These are phyloP conservation scores for Gremmenia infestans DNA, from an alignment of 2,329 filamentous ascomycete genomes.

Conservation along the genomic window DNA sequence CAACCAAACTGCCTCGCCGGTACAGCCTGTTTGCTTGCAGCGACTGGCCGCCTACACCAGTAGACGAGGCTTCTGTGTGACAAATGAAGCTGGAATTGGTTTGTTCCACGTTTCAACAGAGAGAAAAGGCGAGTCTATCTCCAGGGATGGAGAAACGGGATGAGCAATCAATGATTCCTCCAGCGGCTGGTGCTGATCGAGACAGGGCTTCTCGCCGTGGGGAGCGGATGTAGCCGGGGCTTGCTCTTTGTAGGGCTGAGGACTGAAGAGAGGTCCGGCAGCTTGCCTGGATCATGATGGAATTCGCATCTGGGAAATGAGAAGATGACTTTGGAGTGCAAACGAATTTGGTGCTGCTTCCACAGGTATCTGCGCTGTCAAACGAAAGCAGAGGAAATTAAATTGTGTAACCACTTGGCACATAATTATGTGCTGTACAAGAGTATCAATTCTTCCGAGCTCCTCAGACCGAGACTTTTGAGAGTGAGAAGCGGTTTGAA, in stretches of 20 bases:
- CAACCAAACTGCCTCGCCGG: slow-evolving; percentile 4
- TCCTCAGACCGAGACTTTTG: not conserved
- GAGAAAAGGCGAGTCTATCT: slow-evolving; percentile 1
- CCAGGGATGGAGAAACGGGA: not conserved
- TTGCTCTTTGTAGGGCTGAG: slow-evolving; percentile 14
- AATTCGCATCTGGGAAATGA: not conserved
- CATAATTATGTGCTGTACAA: not conserved
- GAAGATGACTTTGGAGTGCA: not conserved
- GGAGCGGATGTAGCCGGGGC: slow-evolving; percentile 7
- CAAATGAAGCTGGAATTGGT: slow-evolving; percentile 13
- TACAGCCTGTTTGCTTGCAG: slow-evolving; percentile 17
- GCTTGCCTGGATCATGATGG: slow-evolving; percentile 7
- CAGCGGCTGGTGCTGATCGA: slow-evolving; percentile 4
- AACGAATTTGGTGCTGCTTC: not conserved
- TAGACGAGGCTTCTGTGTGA: slow-evolving; percentile 20
- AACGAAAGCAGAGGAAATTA: not conserved
- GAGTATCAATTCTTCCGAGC: not conserved
- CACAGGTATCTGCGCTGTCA: not conserved
- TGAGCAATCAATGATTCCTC: slow-evolving; percentile 5
- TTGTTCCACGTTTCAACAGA: slow-evolving; percentile 18
- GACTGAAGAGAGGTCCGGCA: slow-evolving; percentile 10
- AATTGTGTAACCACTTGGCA: not conserved
- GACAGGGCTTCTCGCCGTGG: not conserved
- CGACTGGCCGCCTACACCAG: slow-evolving; percentile 9
- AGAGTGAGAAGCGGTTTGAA: not conserved